Percentiles rank a stretch among this genome's conserved stretches.
Conservation (phyloP, 202 grass and related monocot genomes). For the Cymbopogon flexuosus region DNA sequence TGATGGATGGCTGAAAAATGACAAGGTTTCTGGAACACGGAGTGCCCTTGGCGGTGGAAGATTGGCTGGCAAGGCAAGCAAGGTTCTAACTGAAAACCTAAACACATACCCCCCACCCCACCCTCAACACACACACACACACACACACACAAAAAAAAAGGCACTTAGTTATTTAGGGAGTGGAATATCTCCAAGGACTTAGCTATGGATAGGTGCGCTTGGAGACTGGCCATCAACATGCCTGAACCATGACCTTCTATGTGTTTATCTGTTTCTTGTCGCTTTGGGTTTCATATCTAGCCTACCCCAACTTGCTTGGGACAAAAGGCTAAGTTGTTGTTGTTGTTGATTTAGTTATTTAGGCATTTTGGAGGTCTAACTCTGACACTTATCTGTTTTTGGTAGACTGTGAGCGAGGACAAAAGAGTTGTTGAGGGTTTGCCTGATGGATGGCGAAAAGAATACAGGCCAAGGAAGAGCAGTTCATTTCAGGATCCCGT, state of each 20-base stretch:
- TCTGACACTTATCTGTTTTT: neutral
- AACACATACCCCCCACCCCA: neutral
- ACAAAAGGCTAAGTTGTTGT: too few species aligned
- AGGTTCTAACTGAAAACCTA: neutral
- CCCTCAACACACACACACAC: too few species aligned
- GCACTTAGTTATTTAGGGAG: too few species aligned
- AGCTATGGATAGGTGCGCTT: too few species aligned
- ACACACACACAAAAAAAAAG: neutral
- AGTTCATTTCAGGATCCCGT: conserved; percentile 26
- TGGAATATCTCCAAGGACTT: too few species aligned
- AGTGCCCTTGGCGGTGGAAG: conserved; percentile 7
- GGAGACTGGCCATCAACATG: too few species aligned
- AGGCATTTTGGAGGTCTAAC: neutral
- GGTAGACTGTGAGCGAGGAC: conserved; percentile 30
- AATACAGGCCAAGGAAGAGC: conserved; percentile 20
- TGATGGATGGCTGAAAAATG: neutral
- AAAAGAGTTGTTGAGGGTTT: conserved; percentile 31
- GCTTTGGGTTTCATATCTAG: too few species aligned
- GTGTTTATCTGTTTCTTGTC: too few species aligned
- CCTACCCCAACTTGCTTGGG: too few species aligned
- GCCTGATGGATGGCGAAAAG: conserved; percentile 55
- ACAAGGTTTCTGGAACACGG: neutral
- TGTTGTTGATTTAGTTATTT: too few species aligned
- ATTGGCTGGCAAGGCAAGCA: neutral
- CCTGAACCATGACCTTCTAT: too few species aligned